These are phyloP conservation scores for Wickerhamiella alocasiicola DNA, from an alignment of 805 yeast species.

Conservation along the genomic window DNA sequence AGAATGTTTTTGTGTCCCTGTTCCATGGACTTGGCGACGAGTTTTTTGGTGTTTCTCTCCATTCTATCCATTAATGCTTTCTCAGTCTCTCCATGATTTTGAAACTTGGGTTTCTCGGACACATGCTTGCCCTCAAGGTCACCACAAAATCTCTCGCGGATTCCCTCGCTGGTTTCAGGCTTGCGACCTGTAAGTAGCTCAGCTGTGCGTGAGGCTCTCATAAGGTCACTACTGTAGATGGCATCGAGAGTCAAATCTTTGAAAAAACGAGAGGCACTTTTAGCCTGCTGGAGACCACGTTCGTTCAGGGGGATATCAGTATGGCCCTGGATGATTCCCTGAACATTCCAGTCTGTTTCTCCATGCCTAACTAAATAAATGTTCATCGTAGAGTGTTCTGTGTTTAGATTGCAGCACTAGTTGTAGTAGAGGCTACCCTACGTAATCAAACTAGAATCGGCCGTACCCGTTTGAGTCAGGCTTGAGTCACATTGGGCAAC, in stretches of 20 bases:
- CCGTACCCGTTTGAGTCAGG: no score
- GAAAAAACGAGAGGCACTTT: slow-evolving; percentile 12
- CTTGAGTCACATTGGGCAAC: no score
- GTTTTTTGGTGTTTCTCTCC: slow-evolving; percentile 11
- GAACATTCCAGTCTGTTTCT: slow-evolving; percentile 20
- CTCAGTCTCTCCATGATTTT: slow-evolving; percentile 17
- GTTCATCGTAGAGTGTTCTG: slow-evolving; percentile 14
- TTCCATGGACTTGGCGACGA: slow-evolving; percentile 1
- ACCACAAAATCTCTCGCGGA: slow-evolving; percentile 22
- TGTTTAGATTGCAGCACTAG: no score
- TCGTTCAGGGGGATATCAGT: slow-evolving; percentile 18
- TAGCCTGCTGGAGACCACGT: slow-evolving; percentile 18
- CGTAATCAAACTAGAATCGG: no score
- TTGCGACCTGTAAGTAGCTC: slow-evolving; percentile 12
- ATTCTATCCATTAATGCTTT: slow-evolving; percentile 13
- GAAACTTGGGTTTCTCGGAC: slow-evolving; percentile 9
- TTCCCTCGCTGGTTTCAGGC: not conserved
- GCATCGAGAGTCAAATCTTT: slow-evolving; percentile 15
- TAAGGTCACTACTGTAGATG: slow-evolving; percentile 17
- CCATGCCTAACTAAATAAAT: slow-evolving; percentile 20
- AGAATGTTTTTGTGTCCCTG: slow-evolving; percentile 11
- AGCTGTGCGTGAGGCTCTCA: slow-evolving; percentile 20
- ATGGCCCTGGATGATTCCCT: slow-evolving; percentile 20
- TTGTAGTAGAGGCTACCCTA: no score
- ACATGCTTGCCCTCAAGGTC: slow-evolving; percentile 15